phyloP scores from a whole-genome alignment of 2,329 filamentous ascomycete species.

The Geosmithia putterillii region DNA sequence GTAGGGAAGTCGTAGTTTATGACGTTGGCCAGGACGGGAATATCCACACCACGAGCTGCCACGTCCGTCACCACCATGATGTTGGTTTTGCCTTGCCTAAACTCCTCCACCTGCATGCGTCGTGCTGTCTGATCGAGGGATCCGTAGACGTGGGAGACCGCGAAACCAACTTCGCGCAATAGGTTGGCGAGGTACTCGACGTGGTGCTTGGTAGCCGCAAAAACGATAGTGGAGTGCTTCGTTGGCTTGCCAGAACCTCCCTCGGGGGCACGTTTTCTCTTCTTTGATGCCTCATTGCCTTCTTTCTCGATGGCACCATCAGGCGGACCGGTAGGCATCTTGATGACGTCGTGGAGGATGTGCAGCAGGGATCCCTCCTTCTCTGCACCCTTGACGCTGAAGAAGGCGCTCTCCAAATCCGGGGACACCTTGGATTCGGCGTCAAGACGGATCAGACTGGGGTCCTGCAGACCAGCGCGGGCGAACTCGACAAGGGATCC shows the following conservation, averaged over 20 bases:
- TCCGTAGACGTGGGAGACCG: conserved; percentile 89
- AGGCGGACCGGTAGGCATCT: conserved; percentile 63
- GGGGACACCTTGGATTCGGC: conserved; percentile 93
- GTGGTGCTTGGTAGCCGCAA: conserved; percentile 91
- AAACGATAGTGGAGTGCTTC: conserved; percentile 86
- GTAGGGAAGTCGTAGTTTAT: conserved; percentile 98
- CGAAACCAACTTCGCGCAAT: conserved; percentile 71
- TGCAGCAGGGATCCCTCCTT: conserved; percentile 89
- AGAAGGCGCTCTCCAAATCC: conserved; percentile 91
- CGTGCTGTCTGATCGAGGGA: conserved; percentile 88
- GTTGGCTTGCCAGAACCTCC: conserved; percentile 56
- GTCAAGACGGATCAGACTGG: conserved; percentile 78
- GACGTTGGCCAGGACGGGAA: conserved; percentile 88
- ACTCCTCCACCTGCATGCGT: conserved; percentile 83
- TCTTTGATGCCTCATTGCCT: conserved; percentile 43
- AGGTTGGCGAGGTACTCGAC: conserved; percentile 83
- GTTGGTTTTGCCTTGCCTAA: conserved; percentile 71
- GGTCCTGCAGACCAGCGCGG: conserved; percentile 83
- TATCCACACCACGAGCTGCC: conserved; percentile 93
- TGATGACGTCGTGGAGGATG: conserved; percentile 82
- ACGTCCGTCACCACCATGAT: conserved; percentile 95
- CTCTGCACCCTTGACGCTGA: conserved; percentile 81
- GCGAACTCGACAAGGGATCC: conserved; percentile 95
- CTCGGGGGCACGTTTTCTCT: conserved; percentile 53
- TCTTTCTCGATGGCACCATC: conserved; percentile 31